Percentiles rank a stretch among this genome's conserved stretches.
Conservation (phyloP, 2,329 filamentous ascomycete species). For the Anthostomella pinea region DNA sequence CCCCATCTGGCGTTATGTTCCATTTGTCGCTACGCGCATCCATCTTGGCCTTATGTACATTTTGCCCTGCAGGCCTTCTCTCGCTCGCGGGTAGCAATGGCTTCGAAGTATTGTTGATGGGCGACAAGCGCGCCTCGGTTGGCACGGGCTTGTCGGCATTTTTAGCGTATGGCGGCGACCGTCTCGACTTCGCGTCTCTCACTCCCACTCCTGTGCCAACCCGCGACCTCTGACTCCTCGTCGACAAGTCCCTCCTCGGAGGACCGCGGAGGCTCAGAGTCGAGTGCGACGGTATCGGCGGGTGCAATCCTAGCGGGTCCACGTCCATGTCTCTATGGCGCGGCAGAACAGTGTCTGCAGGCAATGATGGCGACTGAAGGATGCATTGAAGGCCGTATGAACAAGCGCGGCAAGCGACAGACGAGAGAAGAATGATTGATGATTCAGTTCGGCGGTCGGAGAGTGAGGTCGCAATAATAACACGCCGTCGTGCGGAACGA, state of each 20-base stretch:
- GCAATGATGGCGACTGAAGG: slow-evolving; percentile 13
- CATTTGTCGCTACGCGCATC: slow-evolving; percentile 54
- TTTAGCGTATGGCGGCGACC: slow-evolving; percentile 20
- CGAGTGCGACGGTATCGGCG: slow-evolving; percentile 22
- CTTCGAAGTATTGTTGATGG: slow-evolving; percentile 20
- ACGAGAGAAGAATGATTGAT: no score
- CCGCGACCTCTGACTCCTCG: slow-evolving; percentile 20
- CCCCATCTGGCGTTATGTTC: slow-evolving; percentile 58
- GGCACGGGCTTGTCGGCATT: slow-evolving; percentile 17
- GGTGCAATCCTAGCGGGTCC: slow-evolving; percentile 24
- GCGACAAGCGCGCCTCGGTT: slow-evolving; percentile 22
- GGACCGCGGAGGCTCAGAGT: slow-evolving; percentile 23
- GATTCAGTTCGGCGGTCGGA: no score
- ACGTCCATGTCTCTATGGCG: slow-evolving; percentile 32
- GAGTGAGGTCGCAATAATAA: no score
- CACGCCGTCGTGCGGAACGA: no score
- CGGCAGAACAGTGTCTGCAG: slow-evolving; percentile 30
- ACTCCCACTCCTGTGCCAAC: slow-evolving; percentile 11
- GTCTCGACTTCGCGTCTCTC: slow-evolving; percentile 21
- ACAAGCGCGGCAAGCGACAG: slow-evolving; percentile 3
- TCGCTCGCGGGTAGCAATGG: slow-evolving; percentile 27
- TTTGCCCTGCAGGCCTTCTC: slow-evolving; percentile 24
- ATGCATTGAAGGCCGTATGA: slow-evolving; percentile 33
- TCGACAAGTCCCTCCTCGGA: slow-evolving; percentile 19
- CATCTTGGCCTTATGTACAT: slow-evolving; percentile 42